Evolutionary conservation across 164 flowering plant genomes (phyloP).

Genomic region (Buxus sempervirens): DNA sequence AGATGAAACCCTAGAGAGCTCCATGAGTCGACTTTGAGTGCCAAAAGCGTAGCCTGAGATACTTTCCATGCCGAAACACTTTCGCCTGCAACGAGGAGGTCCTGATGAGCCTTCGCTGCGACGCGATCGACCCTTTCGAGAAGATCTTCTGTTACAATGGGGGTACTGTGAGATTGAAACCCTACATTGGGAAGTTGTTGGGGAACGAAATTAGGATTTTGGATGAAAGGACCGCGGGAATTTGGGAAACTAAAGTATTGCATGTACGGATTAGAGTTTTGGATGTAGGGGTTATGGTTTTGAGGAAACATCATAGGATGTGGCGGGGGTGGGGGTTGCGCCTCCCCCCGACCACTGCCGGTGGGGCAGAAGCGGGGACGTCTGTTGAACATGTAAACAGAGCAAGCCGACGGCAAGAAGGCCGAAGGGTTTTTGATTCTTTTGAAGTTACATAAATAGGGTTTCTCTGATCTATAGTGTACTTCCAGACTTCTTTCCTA

Average conservation of each 20-base stretch:
- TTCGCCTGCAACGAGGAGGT: slow-evolving; percentile 47
- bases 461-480: too few species aligned
- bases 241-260: slow-evolving; percentile 12
- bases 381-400: slow-evolving; percentile 21
- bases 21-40: slow-evolving; percentile 66
- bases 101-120: slow-evolving; percentile 37
- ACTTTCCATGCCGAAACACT: slow-evolving; percentile 62
- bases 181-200: slow-evolving; percentile 9
- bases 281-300: slow-evolving; percentile 16
- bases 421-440: too few species aligned
- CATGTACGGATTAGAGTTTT: slow-evolving; percentile 11
- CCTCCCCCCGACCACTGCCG: slow-evolving; percentile 12
- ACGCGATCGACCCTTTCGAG: slow-evolving; percentile 44
- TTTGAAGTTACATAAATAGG: too few species aligned
- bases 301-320: slow-evolving; percentile 11
- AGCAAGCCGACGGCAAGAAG: background rate
- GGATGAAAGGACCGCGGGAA: background rate
- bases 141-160: slow-evolving; percentile 13
- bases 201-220: slow-evolving; percentile 17
- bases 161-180: background rate
- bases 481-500: too few species aligned
- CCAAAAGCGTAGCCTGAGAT: slow-evolving; percentile 37
- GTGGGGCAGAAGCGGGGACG: slow-evolving; percentile 12
- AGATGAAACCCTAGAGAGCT: slow-evolving; percentile 53
- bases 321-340: slow-evolving; percentile 14